phyloP scores from a whole-genome alignment of 73 alveolate species.

The Paramecium primaurelia region DNA sequence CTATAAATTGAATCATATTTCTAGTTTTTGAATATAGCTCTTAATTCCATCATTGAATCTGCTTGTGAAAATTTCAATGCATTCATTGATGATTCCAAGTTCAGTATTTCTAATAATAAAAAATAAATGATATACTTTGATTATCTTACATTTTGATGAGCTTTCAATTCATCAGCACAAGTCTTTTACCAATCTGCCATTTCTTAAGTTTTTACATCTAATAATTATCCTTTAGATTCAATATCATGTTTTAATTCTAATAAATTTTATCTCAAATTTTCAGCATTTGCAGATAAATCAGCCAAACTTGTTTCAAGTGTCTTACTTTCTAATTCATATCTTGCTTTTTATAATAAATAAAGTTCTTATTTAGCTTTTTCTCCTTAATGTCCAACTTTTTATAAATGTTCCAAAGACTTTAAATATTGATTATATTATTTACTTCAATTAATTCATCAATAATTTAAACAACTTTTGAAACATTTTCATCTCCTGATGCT shows the following conservation, averaged over 20 bases:
- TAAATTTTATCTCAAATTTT: background rate
- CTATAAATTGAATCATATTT: constrained; percentile 9
- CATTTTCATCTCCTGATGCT: constrained; percentile 9
- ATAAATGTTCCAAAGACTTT: constrained; percentile 36
- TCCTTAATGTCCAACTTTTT: background rate
- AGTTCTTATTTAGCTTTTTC: background rate
- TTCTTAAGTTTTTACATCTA: background rate
- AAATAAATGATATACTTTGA: background rate
- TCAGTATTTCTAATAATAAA: background rate
- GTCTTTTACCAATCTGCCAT: constrained; percentile 14
- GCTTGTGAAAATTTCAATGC: constrained; percentile 37
- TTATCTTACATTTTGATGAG: background rate
- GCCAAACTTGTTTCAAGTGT: constrained; percentile 9
- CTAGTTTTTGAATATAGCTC: constrained; percentile 23
- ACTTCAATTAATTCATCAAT: constrained; percentile 50
- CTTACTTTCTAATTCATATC: constrained; percentile 42
- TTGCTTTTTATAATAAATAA: background rate
- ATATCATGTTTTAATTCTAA: constrained; percentile 33
- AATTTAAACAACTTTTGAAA: background rate
- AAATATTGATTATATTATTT: background rate
- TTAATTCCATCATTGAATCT: constrained; percentile 36
- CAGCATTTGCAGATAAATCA: background rate
- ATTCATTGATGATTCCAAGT: constrained; percentile 26
- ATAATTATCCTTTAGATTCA: background rate
- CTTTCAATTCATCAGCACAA: constrained; percentile 27